These are phyloP conservation scores for Trichoderma lentiforme DNA, from an alignment of 2,329 filamentous ascomycete species.

Conservation along the genomic window DNA sequence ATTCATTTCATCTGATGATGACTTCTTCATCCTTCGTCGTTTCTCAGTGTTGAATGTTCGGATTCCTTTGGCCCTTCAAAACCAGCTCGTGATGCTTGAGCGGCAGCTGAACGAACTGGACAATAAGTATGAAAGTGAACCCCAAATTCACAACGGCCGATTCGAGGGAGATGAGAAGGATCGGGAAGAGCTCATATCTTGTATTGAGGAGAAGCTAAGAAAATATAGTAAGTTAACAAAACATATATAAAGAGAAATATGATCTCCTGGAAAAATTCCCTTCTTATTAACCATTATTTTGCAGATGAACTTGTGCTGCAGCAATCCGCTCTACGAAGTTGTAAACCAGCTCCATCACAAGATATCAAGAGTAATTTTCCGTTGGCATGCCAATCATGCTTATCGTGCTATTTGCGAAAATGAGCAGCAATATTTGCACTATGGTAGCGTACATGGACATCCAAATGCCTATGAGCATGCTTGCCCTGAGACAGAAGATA, in stretches of 20 bases:
- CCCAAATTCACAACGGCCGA: not conserved
- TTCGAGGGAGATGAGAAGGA: not conserved
- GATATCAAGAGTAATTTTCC: not conserved
- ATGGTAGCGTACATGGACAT: not conserved
- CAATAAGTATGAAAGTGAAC: not conserved
- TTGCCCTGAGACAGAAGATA: not conserved
- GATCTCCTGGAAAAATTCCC: not conserved
- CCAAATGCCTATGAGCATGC: not conserved
- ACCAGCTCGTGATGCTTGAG: not conserved
- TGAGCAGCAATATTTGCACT: not conserved
- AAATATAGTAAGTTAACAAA: not conserved
- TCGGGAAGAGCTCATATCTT: not conserved
- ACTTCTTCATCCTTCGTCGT: not conserved
- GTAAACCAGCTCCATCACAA: not conserved
- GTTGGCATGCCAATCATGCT: not conserved
- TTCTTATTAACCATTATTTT: not conserved
- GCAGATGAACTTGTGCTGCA: not conserved
- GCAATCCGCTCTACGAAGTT: not conserved
- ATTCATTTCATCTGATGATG: not conserved
- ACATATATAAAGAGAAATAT: not conserved
- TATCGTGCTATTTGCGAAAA: not conserved
- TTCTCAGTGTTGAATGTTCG: not conserved
- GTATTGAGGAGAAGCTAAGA: not conserved
- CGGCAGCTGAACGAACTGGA: not conserved
- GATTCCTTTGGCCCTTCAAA: not conserved